Percentiles rank a stretch among this genome's conserved stretches.
Conservation (phyloP, 352 stramenopile genomes). For the Pythium biforme region DNA sequence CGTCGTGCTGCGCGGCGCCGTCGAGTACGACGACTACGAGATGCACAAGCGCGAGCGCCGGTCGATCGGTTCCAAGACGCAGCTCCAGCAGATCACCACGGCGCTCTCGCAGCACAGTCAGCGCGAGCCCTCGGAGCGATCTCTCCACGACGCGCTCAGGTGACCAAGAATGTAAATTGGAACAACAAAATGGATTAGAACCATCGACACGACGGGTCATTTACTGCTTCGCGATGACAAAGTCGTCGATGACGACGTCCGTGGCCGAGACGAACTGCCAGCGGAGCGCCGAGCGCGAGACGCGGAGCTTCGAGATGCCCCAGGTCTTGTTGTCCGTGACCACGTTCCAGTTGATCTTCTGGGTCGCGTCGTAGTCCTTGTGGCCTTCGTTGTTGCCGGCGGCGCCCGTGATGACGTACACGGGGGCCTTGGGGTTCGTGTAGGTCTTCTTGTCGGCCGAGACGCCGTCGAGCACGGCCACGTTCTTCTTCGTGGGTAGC, state of each 20-base stretch:
- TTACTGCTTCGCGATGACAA: slow-evolving; percentile 11
- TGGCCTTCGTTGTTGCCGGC: slow-evolving; percentile 61
- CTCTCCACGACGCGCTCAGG: too few species aligned
- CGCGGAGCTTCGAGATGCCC: slow-evolving; percentile 38
- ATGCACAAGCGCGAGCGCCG: background rate
- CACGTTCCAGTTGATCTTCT: slow-evolving; percentile 44
- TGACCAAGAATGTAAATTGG: background rate
- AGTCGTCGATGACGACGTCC: slow-evolving; percentile 29
- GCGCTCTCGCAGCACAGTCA: slow-evolving; percentile 6
- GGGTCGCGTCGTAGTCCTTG: slow-evolving; percentile 8
- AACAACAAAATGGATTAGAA: background rate
- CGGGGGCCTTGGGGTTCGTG: slow-evolving; percentile 50
- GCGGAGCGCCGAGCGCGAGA: slow-evolving; percentile 18
- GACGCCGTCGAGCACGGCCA: slow-evolving; percentile 42
- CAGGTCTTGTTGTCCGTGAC: slow-evolving; percentile 40
- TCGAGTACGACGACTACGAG: slow-evolving; percentile 26
- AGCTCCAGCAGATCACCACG: slow-evolving; percentile 3
- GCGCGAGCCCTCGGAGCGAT: background rate
- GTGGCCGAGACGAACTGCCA: slow-evolving; percentile 31
- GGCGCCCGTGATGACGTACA: slow-evolving; percentile 67
- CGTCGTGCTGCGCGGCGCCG: slow-evolving; percentile 19
- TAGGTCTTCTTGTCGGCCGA: slow-evolving; percentile 55
- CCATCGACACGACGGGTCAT: too few species aligned
- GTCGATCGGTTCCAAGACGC: background rate
- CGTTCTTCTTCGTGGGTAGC: slow-evolving; percentile 46